phyloP scores from a whole-genome alignment of 768 basidiomycete genomes.

The Collybiopsis confluens region DNA sequence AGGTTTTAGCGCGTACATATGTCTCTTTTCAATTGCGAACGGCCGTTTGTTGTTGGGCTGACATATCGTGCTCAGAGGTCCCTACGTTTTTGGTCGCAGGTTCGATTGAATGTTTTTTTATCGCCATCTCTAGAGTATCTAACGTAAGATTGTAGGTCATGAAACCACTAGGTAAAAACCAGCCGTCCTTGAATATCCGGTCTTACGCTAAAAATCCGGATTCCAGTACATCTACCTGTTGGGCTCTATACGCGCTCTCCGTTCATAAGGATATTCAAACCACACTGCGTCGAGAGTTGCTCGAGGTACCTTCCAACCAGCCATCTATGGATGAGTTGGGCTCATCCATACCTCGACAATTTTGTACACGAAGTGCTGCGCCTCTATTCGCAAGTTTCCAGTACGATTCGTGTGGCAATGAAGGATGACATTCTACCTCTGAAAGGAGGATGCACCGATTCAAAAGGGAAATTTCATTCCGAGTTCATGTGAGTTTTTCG shows the following conservation, averaged over 20 bases:
- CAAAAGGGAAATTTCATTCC: conserved; percentile 33
- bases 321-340: conserved; percentile 68
- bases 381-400: conserved; percentile 47
- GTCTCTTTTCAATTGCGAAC: not conserved
- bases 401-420: conserved; percentile 37
- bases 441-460: conserved; percentile 38
- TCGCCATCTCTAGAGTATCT: too few relatives aligned
- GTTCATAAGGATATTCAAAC: conserved; percentile 44
- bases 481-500: conserved; percentile 34
- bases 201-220: conserved; percentile 25
- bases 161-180: conserved; percentile 11
- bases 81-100: conserved; percentile 40
- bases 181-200: not conserved
- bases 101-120: too few relatives aligned
- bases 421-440: conserved; percentile 54
- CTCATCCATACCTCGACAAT: conserved; percentile 64
- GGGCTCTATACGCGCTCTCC: conserved; percentile 57
- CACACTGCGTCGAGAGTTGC: conserved; percentile 56
- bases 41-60: not conserved
- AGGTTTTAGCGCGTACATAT: conserved; percentile 31
- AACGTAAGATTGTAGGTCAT: not conserved
- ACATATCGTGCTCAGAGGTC: conserved; percentile 21
- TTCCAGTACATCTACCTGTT: conserved; percentile 38
- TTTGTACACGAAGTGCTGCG: conserved; percentile 60
- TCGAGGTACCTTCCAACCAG: conserved; percentile 44